Evolutionary conservation across 164 flowering plant species (phyloP).

Genomic region (Santalum album): DNA sequence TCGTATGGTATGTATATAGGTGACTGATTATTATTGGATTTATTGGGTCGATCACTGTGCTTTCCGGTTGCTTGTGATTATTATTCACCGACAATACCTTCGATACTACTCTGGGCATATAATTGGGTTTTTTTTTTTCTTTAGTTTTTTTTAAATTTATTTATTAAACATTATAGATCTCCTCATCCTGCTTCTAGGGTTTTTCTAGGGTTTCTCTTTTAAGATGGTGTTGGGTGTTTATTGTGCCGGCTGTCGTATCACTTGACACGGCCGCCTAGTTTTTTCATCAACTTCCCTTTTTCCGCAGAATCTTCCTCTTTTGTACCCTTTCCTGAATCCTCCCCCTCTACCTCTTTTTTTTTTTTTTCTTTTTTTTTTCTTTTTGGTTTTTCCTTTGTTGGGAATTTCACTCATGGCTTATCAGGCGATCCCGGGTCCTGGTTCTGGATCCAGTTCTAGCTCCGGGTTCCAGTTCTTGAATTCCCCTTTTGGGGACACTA

Average conservation of each 20-base stretch:
- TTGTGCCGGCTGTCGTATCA: constrained; percentile 24
- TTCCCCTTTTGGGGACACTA: constrained; percentile 92
- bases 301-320: constrained; percentile 7
- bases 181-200: constrained; percentile 11
- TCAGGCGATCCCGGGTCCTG: constrained; percentile 47
- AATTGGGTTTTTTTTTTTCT: no score
- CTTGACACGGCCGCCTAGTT: constrained; percentile 3
- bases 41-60: not conserved
- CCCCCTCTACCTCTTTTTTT: not conserved
- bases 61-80: no score
- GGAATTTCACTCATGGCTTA: constrained; percentile 41
- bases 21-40: not conserved
- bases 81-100: no score
- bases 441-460: constrained; percentile 53
- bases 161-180: not conserved
- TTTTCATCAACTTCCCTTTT: not conserved
- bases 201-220: constrained; percentile 37
- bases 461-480: constrained; percentile 66
- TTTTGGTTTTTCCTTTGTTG: not conserved
- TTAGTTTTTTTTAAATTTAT: no score
- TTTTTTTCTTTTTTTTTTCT: not conserved
- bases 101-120: no score
- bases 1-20: no score
- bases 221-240: constrained; percentile 11
- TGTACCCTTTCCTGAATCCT: no score